Conservation (phyloP, 148 eudicot species). For the Gaultheria prostrata region DNA sequence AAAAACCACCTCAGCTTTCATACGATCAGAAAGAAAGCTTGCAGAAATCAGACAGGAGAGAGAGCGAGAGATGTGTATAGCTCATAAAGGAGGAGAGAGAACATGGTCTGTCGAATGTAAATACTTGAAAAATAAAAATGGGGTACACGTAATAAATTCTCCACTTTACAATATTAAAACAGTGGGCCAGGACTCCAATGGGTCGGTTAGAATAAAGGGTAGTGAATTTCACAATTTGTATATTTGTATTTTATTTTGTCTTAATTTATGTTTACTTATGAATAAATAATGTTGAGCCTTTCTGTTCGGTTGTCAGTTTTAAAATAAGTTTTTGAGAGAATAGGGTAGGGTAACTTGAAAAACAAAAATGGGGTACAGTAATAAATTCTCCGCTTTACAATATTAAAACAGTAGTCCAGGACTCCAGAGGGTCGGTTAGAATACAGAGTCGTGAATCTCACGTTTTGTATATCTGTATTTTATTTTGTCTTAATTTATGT, state of each 20-base stretch:
- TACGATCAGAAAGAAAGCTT: background rate
- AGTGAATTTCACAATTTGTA: background rate
- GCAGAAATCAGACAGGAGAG: background rate
- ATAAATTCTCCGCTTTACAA: background rate
- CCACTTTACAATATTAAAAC: background rate
- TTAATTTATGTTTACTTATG: background rate
- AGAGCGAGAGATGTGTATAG: background rate
- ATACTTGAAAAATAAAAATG: too few relatives aligned
- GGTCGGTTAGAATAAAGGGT: background rate
- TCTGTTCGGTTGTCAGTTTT: background rate
- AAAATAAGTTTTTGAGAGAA: background rate
- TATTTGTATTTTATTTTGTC: background rate
- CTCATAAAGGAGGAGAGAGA: background rate
- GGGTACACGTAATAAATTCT: background rate
- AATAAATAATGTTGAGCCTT: too few relatives aligned
- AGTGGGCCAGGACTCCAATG: background rate
- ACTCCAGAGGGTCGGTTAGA: background rate
- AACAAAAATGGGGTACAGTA: background rate
- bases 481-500: background rate
- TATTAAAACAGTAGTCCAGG: background rate
- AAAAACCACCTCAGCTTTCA: background rate
- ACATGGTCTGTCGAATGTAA: background rate
- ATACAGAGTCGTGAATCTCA: background rate
- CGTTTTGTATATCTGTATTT: background rate
- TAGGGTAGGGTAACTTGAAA: background rate